Conservation (phyloP, 345 rosid species). For the Melaleuca quinquenervia region DNA sequence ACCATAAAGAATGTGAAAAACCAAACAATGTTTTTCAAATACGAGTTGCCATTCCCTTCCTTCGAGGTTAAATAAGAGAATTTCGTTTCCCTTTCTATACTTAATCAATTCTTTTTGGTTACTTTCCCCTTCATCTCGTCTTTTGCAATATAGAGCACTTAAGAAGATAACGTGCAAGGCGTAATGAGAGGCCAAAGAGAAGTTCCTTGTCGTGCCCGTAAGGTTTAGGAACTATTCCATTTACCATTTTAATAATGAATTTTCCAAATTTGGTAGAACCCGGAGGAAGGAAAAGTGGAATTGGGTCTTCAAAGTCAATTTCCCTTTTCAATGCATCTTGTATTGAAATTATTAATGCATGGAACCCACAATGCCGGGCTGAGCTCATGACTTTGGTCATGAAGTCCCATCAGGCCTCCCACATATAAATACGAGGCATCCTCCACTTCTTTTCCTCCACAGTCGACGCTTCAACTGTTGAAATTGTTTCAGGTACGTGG, state of each 20-base stretch:
- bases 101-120: background rate
- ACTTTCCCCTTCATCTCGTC: background rate
- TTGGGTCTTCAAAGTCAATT: background rate
- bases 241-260: background rate
- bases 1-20: background rate
- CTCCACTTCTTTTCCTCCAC: background rate
- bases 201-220: too few species aligned
- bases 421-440: background rate
- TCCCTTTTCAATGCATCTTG: background rate
- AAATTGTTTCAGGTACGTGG: background rate
- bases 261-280: background rate
- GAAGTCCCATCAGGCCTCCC: background rate
- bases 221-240: too few species aligned
- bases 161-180: too few species aligned
- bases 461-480: background rate
- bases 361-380: background rate
- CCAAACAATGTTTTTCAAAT: background rate
- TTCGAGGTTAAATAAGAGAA: background rate
- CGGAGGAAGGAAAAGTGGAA: background rate
- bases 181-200: too few species aligned
- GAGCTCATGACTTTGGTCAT: background rate
- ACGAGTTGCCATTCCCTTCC: background rate
- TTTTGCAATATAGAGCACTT: background rate
- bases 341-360: background rate
- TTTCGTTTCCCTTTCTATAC: background rate